A percentile compares a stretch with the other conserved stretches of the same genome.
Evolutionary conservation across 2,329 filamentous ascomycete genomes (phyloP).

Genomic region (Dactylellina cionopaga): DNA sequence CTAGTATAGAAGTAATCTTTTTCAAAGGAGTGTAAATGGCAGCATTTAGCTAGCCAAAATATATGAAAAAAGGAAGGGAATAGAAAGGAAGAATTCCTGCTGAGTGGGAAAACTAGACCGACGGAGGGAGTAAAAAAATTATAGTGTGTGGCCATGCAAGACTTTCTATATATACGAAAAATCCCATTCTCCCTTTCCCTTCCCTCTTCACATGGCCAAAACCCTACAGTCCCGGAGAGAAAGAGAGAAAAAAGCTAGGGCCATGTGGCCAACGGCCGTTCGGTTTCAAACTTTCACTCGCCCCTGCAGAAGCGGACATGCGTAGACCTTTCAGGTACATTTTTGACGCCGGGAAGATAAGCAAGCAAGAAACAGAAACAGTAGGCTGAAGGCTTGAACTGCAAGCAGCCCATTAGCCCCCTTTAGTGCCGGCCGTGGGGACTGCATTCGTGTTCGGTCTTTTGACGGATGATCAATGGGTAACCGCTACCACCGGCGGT

Average conservation of each 20-base stretch:
- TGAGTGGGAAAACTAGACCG: not conserved
- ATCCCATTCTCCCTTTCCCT: not conserved
- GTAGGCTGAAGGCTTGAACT: not conserved
- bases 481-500: conserved; percentile 9
- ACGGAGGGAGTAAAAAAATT: not conserved
- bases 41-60: conserved; percentile 30
- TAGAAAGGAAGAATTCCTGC: not conserved
- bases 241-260: conserved; percentile 25
- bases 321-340: not conserved
- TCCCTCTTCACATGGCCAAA: conserved; percentile 10
- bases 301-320: conserved; percentile 17
- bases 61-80: conserved; percentile 12
- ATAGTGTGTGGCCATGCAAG: not conserved
- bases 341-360: conserved; percentile 21
- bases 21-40: conserved; percentile 44
- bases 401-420: conserved; percentile 26
- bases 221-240: not conserved
- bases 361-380: not conserved
- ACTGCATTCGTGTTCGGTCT: conserved; percentile 16
- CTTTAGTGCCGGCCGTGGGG: conserved; percentile 37
- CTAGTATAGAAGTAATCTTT: conserved; percentile 9
- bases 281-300: conserved; percentile 31
- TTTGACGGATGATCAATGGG: not conserved
- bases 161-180: conserved; percentile 22
- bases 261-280: conserved; percentile 33